phyloP scores from a whole-genome alignment of 106 monocot species.

The Triglochin maritima region DNA sequence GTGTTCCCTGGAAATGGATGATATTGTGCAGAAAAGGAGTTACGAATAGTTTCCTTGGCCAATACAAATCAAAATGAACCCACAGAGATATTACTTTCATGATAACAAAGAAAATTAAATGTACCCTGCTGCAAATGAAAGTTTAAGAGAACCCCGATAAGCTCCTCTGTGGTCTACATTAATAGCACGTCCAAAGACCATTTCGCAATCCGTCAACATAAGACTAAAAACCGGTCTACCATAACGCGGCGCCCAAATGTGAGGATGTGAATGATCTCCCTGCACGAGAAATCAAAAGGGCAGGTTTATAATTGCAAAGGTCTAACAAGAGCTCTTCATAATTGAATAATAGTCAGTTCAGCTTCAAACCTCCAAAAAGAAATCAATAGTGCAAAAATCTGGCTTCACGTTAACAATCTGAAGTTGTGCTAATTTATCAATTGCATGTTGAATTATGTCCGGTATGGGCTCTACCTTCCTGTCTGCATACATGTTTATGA shows the following conservation, averaged over 20 bases:
- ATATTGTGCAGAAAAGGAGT: too few species aligned
- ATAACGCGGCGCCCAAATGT: conserved; percentile 43
- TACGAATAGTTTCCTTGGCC: too few species aligned
- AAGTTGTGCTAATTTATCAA: conserved; percentile 32
- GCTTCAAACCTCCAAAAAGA: conserved; percentile 55
- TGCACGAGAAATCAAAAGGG: conserved; percentile 9
- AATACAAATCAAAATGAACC: neutral
- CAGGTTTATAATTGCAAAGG: too few species aligned
- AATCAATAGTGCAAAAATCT: conserved; percentile 67
- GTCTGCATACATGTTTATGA: conserved; percentile 20
- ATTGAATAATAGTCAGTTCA: too few species aligned
- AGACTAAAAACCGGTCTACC: conserved; percentile 61
- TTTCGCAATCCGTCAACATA: conserved; percentile 57
- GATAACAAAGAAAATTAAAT: conserved; percentile 1
- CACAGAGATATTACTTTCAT: neutral
- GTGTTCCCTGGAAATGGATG: too few species aligned
- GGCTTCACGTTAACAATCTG: conserved; percentile 40
- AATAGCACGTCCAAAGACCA: conserved; percentile 53
- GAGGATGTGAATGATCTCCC: conserved; percentile 66
- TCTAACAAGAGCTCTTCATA: too few species aligned
- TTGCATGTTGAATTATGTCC: conserved; percentile 28
- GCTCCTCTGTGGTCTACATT: conserved; percentile 28
- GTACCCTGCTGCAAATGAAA: conserved; percentile 52
- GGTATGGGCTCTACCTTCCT: conserved; percentile 58
- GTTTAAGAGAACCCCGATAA: conserved; percentile 44